Conservation (phyloP, 352 stramenopile species). For the Achlya hypogyna region DNA sequence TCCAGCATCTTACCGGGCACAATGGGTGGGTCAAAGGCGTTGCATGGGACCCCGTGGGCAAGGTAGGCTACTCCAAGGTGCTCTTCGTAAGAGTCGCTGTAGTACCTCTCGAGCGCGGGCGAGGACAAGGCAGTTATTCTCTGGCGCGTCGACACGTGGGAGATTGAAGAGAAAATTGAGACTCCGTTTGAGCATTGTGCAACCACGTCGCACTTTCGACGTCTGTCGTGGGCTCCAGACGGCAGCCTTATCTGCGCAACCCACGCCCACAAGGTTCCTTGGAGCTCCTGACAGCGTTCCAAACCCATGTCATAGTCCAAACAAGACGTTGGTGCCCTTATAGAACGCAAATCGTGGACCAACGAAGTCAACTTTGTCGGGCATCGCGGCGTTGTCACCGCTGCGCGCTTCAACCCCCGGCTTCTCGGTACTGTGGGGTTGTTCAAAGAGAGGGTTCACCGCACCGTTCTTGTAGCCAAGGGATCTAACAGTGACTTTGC, state of each 20-base stretch:
- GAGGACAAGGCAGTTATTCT: constrained; percentile 82
- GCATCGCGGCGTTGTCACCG: constrained; percentile 68
- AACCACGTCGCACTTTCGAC: constrained; percentile 74
- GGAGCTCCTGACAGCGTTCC: background rate
- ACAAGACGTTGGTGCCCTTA: constrained; percentile 73
- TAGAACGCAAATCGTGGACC: constrained; percentile 65
- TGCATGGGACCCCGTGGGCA: constrained; percentile 79
- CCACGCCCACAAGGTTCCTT: constrained; percentile 50
- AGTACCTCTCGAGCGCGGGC: constrained; percentile 79
- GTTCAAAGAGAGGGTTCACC: background rate
- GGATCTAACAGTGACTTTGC: constrained; percentile 70
- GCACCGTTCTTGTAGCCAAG: constrained; percentile 29
- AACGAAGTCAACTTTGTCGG: constrained; percentile 84
- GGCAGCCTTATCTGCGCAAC: constrained; percentile 71
- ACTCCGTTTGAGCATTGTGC: constrained; percentile 62
- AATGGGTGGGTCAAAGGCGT: constrained; percentile 84
- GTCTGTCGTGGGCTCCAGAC: constrained; percentile 77
- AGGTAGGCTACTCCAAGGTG: constrained; percentile 26
- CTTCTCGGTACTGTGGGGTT: constrained; percentile 37
- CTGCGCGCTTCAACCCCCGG: constrained; percentile 74
- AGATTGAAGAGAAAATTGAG: constrained; percentile 24
- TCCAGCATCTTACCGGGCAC: constrained; percentile 68
- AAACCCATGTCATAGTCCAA: constrained; percentile 34
- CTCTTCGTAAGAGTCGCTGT: background rate
- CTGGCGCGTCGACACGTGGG: constrained; percentile 75